A percentile compares a stretch with the other conserved stretches of the same genome.
Evolutionary conservation across 1,284 basidiomycete species (phyloP).

Genomic region (Leccinum pallidistipes): DNA sequence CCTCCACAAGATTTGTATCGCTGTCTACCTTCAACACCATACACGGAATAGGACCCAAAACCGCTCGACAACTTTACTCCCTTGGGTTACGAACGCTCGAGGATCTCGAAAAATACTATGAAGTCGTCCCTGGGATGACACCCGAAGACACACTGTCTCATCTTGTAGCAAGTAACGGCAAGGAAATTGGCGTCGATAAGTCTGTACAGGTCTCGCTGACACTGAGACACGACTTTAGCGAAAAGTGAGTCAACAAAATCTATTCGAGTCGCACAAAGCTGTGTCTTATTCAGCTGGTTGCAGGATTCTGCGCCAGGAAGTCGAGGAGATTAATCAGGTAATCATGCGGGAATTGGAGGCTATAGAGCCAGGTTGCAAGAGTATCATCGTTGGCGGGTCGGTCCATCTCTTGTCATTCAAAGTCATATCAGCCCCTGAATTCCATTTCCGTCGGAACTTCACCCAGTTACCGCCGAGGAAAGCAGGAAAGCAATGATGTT

Average conservation of each 20-base stretch:
- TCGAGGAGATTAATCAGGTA: conserved; percentile 60
- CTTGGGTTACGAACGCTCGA: conserved; percentile 59
- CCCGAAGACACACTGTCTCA: conserved; percentile 8
- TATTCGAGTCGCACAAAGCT: not conserved
- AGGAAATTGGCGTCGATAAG: conserved; percentile 22
- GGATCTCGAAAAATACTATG: conserved; percentile 66
- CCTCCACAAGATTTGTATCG: conserved; percentile 53
- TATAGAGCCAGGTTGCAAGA: conserved; percentile 59
- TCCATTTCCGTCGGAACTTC: not conserved
- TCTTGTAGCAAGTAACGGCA: conserved; percentile 5
- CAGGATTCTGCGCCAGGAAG: conserved; percentile 66
- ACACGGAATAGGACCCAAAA: conserved; percentile 72
- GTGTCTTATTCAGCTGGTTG: not conserved
- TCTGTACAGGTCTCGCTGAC: conserved; percentile 53
- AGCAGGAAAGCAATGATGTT: conserved; percentile 69
- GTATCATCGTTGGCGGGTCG: conserved; percentile 72
- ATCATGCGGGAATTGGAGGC: conserved; percentile 57
- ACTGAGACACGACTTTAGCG: conserved; percentile 50
- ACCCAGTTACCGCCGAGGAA: conserved; percentile 73
- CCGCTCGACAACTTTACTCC: conserved; percentile 61
- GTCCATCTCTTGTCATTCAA: conserved; percentile 21
- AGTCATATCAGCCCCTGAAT: conserved; percentile 2
- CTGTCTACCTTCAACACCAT: conserved; percentile 61
- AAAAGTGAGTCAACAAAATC: conserved; percentile 26
- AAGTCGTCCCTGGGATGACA: conserved; percentile 35